Evolutionary conservation across 805 yeast species (phyloP).

Genomic region (Candida peoriensis): DNA sequence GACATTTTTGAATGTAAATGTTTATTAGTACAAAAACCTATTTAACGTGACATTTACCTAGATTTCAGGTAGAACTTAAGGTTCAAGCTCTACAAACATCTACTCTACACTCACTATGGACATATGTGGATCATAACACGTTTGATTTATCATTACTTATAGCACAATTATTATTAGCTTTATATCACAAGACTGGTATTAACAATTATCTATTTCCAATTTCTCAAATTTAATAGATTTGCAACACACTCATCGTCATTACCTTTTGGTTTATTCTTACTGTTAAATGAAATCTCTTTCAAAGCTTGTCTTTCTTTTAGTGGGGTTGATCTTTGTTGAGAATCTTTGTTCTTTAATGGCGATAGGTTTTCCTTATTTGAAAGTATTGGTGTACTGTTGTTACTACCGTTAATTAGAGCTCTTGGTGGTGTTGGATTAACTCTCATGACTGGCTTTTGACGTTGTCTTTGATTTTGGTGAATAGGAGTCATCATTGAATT

Average conservation of each 20-base stretch:
- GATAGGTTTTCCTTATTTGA: constrained; percentile 8
- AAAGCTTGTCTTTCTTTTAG: constrained; percentile 11
- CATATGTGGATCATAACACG: too few relatives aligned
- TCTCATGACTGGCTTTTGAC: constrained; percentile 18
- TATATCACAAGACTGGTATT: too few relatives aligned
- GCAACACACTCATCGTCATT: constrained; percentile 14
- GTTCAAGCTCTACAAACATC: too few relatives aligned
- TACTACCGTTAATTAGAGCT: constrained; percentile 1
- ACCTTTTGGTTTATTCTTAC: constrained; percentile 5
- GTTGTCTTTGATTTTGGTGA: constrained; percentile 9
- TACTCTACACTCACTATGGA: too few relatives aligned
- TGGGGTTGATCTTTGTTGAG: constrained; percentile 3
- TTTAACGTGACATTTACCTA: too few relatives aligned
- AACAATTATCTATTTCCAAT: too few relatives aligned
- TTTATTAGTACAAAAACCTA: too few relatives aligned
- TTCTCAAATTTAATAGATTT: constrained; percentile 12
- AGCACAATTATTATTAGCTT: too few relatives aligned
- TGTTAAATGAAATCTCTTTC: constrained; percentile 9
- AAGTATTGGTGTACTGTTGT: too few relatives aligned
- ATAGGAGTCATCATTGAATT: not conserved
- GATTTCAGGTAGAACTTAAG: too few relatives aligned
- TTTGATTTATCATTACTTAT: too few relatives aligned
- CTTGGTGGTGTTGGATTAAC: constrained; percentile 17
- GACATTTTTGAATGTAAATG: too few relatives aligned
- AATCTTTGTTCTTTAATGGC: constrained; percentile 5